Base-by-base conservation (phyloP, 495 filamentous ascomycete genomes). In the Aspergillus egyptiacus region DNA sequence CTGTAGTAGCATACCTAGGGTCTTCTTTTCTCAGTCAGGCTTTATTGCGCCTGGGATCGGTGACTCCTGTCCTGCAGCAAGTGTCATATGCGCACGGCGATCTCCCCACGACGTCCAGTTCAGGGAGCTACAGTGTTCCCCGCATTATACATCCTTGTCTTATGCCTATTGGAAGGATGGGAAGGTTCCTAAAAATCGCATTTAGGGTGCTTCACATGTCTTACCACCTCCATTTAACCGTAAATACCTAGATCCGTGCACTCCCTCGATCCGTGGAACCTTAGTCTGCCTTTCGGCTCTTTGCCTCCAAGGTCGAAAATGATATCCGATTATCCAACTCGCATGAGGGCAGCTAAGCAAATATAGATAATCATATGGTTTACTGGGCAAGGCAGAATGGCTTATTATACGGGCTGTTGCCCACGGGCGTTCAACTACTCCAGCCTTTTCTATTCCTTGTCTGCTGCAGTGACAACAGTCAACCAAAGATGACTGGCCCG, bases 211-310 rank as follows among this genome's bases (percentile, higher is more conserved):
- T 54, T 51, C 47, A 55, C 43, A 46, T 55, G 44, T 28, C 40
- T 14, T n/a, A n/a, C n/a, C n/a, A n/a, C n/a, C n/a, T 25, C 17
- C 23, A 11, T 22, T 10, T 40, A 44, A 36, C 48, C 48, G 17
- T 33, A 46, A 35, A 19, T 41, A 49, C 32, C n/a, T n/a, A n/a
- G n/a, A n/a, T n/a, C n/a, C n/a, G n/a, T n/a, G n/a, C n/a, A 19
- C 18, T 50, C 20, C 38, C 48, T 50, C 46, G 49, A 46, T 51
- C 53, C 53, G 48, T 50, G 47, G 40, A 19, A n/a, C 30, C 39
- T 33, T 4, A 47, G 19, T 6, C 27, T 27, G 36, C n/a, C 24
- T 33, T 19, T 41, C 50, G 36, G 43, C 35, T 40, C 19, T 41
- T 53, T 30, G 20, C 42, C 43, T 47, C 45, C 36, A 36, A 6